phyloP scores from a whole-genome alignment of 2,329 filamentous ascomycete species.

The Exophiala viscosa region DNA sequence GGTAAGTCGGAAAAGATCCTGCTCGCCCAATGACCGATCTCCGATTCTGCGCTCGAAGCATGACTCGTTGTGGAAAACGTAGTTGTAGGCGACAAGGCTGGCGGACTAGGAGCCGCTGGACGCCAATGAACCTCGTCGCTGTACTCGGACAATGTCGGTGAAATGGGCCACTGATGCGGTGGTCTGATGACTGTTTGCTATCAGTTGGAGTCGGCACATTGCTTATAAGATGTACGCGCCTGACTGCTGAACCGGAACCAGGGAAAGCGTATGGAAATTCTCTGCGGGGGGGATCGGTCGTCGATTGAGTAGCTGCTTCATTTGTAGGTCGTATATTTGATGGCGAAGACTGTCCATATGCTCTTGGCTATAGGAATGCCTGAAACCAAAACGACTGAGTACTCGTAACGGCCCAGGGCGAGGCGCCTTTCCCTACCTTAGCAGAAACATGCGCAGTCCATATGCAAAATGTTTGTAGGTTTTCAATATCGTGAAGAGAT shows the following conservation, averaged over 20 bases:
- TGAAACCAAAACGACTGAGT: constrained; percentile 12
- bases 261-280: constrained; percentile 13
- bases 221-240: constrained; percentile 1
- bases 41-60: constrained; percentile 22
- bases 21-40: constrained; percentile 41
- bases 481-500: constrained; percentile 47
- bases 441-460: constrained; percentile 42
- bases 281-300: constrained; percentile 18
- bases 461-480: constrained; percentile 51
- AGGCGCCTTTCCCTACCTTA: constrained; percentile 39
- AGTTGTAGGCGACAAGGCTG: constrained; percentile 22
- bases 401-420: background rate
- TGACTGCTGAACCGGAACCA: constrained; percentile 14
- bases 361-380: constrained; percentile 15
- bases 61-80: constrained; percentile 27
- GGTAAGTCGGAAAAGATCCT: constrained; percentile 34
- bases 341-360: constrained; percentile 20
- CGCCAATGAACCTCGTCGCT: constrained; percentile 21
- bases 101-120: constrained; percentile 20
- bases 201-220: background rate
- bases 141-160: constrained; percentile 22
- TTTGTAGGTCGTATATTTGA: constrained; percentile 24
- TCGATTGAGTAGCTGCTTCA: constrained; percentile 17
- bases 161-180: constrained; percentile 23
- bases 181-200: constrained; percentile 12